Base-by-base conservation (phyloP, 2,329 filamentous ascomycete genomes). In the Colletotrichum noveboracense region DNA sequence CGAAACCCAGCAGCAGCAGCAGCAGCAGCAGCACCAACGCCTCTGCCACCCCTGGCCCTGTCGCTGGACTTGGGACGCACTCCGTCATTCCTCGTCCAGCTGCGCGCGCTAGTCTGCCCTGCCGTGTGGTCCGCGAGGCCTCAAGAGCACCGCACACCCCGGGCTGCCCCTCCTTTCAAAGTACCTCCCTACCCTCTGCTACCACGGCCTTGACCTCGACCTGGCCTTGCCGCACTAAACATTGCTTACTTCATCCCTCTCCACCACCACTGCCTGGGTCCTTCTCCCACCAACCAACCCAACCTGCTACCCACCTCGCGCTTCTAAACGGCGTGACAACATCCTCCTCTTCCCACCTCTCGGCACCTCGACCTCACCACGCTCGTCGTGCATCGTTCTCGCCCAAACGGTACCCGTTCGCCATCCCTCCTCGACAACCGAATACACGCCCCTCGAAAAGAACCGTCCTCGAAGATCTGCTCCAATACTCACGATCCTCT, bases 61-160 rank as follows among this genome's bases (percentile, higher is more conserved):
- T 43, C 21, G 52, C 64, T 64, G 70, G 69, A 75, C 56, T 75
- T 75, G 73, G 70, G 73, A 75, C 64, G 58, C 64, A 75, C 73
- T 75, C 73, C 73, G 73, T 75, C 73, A 75, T 75, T 73, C 58
- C 73, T 75, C 65, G 70, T 58, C 70, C 73, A 75, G 73, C 70
- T 75, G 73, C 73, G 56, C 70, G 56, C 70, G 70, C 73, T 75
- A 75, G 73, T 73, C 70, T 75, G 70, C 64, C 73, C 70, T 75
- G 70, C 73, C 70, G 62, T 75, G 61, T 75, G 64, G 73, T 75
- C 73, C 73, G 70, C 70, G 73, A 75, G 73, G 70, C 73, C 70
- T 73, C 73, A 64, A 72, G 32, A 55, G 58, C 62, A 68, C 64
- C 26, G 73, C 58, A 38, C 73, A 73, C 70, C 64, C 58, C 43